Base-by-base conservation (phyloP, 1,284 basidiomycete genomes). In the Cutaneotrichosporon dermatis region DNA sequence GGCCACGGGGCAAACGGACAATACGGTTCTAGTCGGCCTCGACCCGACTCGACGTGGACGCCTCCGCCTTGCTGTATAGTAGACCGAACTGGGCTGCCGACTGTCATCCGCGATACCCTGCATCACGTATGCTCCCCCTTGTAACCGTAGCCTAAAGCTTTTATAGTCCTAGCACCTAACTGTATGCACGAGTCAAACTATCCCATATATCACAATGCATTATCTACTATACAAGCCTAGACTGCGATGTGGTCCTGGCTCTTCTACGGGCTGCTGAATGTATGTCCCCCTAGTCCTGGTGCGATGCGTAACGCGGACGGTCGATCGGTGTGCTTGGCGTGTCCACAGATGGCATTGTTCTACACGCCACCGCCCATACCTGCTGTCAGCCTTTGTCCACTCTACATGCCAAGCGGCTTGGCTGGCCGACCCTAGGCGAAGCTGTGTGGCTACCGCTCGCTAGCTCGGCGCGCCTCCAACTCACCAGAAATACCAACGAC, bases 401-500 rank as follows among this genome's bases (percentile, higher is more conserved):
- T 25, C 25, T 25, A 25, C 25, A 25, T 25, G 25, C 25, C 25
- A 25, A 25, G 25, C 25, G 25, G 25, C 25, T 25, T 25, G 25
- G 25, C 25, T 25, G 25, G 25, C 25, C 25, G 25, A 25, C 25
- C 25, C 25, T 25, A 25, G 25, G 25, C 25, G 25, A 25, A 25
- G 25, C 25, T 25, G 25, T 25, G 25, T 25, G 25, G 25, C 25
- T 25, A 25, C 25, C 25, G 25, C 25, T 25, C 25, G 25, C 25
- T 25, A 25, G 25, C 25, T 25, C 25, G 25, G 25, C 25, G 25
- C 25, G 25, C 25, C 25, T 25, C 25, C 25, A 8, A 64, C 66
- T 66, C 64, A 66, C 68, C 65, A 40, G 58, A 62, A 9, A 79
- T 70, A 16, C 76, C 77, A 4, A 77, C 73, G 4, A 69, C 74